phyloP scores from a whole-genome alignment of 1,284 basidiomycete species.

The Cryptococcus jaspeensis region DNA sequence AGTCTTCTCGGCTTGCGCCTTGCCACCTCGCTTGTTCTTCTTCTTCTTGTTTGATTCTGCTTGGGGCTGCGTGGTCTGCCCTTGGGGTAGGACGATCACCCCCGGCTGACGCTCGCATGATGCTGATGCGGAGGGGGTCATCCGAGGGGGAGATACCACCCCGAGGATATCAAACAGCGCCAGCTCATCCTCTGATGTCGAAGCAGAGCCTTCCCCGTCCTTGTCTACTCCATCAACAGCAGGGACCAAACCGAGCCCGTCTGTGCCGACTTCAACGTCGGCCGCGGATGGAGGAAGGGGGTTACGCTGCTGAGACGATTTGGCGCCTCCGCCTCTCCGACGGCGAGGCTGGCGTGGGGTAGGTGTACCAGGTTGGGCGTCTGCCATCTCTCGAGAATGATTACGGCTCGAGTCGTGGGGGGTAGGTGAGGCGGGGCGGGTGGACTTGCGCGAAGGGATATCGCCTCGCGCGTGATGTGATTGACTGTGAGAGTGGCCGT shows the following conservation, averaged over 20 bases:
- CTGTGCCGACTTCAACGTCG: background rate
- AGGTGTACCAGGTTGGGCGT: conserved; percentile 14
- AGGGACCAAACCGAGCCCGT: background rate
- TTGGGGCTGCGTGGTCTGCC: conserved; percentile 12
- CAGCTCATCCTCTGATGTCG: conserved; percentile 28
- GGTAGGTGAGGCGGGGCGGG: conserved; percentile 1
- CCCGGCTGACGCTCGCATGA: conserved; percentile 7
- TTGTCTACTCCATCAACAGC: background rate
- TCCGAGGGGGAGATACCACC: conserved; percentile 13
- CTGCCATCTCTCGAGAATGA: conserved; percentile 1
- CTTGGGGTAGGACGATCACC: conserved; percentile 15
- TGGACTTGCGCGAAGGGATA: conserved; percentile 10
- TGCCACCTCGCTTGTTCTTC: background rate
- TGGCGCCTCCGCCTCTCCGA: conserved; percentile 2
- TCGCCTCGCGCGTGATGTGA: conserved; percentile 2
- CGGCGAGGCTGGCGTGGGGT: conserved; percentile 16
- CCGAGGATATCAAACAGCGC: conserved; percentile 39
- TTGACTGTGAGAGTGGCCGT: no score
- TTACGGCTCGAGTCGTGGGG: background rate
- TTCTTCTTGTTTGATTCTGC: background rate
- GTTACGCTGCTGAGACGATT: conserved; percentile 13
- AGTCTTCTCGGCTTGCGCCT: background rate
- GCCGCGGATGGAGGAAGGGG: background rate
- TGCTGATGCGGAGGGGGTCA: background rate
- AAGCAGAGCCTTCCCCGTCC: background rate